These are phyloP conservation scores for Ascochyta koolunga DNA, from an alignment of 2,329 filamentous ascomycete genomes.

Conservation along the genomic window DNA sequence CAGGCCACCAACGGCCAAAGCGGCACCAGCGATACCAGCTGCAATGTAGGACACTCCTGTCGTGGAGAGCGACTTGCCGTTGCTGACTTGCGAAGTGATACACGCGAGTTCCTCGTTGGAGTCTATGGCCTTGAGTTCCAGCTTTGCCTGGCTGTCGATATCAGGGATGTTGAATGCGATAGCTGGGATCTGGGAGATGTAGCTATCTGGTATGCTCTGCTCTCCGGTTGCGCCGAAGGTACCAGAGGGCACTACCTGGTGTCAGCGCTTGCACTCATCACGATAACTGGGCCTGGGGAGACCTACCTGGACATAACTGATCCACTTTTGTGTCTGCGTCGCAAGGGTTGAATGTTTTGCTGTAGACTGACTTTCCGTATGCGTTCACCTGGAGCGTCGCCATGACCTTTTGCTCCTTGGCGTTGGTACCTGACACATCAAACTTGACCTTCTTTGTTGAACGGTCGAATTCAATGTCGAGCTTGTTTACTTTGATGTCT, in stretches of 20 bases:
- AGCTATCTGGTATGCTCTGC: slow-evolving; percentile 73
- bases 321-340: slow-evolving; percentile 67
- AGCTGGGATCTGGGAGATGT: slow-evolving; percentile 76
- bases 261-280: slow-evolving; percentile 23
- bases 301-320: slow-evolving; percentile 79
- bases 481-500: slow-evolving; percentile 72
- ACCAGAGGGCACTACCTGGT: slow-evolving; percentile 69
- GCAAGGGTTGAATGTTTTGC: slow-evolving; percentile 84
- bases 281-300: slow-evolving; percentile 5
- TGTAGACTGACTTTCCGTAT: slow-evolving; percentile 83
- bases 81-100: slow-evolving; percentile 79
- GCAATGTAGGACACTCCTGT: slow-evolving; percentile 83
- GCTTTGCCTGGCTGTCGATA: slow-evolving; percentile 81
- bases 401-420: slow-evolving; percentile 76
- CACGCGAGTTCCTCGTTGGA: slow-evolving; percentile 73
- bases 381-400: slow-evolving; percentile 78
- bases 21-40: slow-evolving; percentile 83
- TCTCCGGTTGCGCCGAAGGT: slow-evolving; percentile 74
- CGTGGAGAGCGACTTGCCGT: slow-evolving; percentile 81
- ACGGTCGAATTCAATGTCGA: slow-evolving; percentile 81
- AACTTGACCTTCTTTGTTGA: slow-evolving; percentile 75
- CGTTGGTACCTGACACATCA: slow-evolving; percentile 79
- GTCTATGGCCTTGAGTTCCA: slow-evolving; percentile 72
- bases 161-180: slow-evolving; percentile 93
- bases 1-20: slow-evolving; percentile 74